phyloP scores from a whole-genome alignment of 192 early-diverging fungal genomes.

The Coemansia reversa region DNA sequence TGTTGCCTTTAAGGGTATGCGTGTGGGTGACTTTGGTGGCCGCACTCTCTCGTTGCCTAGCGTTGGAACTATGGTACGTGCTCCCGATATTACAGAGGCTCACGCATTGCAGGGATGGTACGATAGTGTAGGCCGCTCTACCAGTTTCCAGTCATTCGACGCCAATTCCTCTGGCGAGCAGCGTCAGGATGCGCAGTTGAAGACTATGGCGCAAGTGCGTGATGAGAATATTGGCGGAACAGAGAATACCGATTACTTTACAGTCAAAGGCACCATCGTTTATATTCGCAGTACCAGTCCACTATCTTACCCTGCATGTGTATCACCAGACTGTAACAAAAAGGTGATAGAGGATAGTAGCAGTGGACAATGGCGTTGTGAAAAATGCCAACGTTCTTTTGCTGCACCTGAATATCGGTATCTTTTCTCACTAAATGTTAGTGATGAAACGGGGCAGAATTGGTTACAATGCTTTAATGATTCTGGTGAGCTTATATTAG shows the following conservation, averaged over 20 bases:
- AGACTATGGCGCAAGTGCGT: conserved; percentile 66
- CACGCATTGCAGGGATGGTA: conserved; percentile 70
- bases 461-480: conserved; percentile 93
- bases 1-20: conserved; percentile 80
- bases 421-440: conserved; percentile 66
- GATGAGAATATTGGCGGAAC: conserved; percentile 67
- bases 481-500: conserved; percentile 63
- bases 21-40: conserved; percentile 86
- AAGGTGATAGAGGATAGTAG: conserved; percentile 70
- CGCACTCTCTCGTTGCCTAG: conserved; percentile 58
- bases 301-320: conserved; percentile 84
- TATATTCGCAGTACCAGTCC: conserved; percentile 69
- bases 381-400: conserved; percentile 76
- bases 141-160: conserved; percentile 39
- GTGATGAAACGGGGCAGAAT: conserved; percentile 75
- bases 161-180: conserved; percentile 17
- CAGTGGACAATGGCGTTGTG: conserved; percentile 79
- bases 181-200: conserved; percentile 50
- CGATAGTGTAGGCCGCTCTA: conserved; percentile 37
- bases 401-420: conserved; percentile 80
- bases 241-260: conserved; percentile 77
- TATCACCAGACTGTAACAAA: conserved; percentile 75
- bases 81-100: conserved; percentile 79
- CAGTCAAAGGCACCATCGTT: conserved; percentile 65
- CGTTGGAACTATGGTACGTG: conserved; percentile 53